These are phyloP conservation scores for Leucosporidium creatinivorum DNA, from an alignment of 768 basidiomycete genomes.

Conservation along the genomic window DNA sequence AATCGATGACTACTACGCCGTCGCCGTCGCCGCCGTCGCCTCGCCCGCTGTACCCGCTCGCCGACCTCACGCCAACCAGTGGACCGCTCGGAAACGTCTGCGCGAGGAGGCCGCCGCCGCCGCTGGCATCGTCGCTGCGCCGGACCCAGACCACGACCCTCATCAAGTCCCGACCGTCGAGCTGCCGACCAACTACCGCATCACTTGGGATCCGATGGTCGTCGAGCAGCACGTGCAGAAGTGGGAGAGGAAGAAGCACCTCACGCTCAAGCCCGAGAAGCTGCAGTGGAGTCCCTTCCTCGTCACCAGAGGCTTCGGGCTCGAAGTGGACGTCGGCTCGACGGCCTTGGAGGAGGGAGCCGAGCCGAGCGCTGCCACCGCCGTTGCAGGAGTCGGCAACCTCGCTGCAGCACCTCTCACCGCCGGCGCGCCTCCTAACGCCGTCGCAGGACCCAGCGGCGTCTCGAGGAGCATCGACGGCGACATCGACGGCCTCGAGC, in stretches of 20 bases:
- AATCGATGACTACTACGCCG: background rate
- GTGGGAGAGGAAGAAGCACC: slow-evolving; percentile 68
- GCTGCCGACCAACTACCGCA: slow-evolving; percentile 53
- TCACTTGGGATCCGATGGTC: slow-evolving; percentile 62
- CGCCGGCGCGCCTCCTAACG: too few species aligned
- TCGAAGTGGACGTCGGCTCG: slow-evolving; percentile 16
- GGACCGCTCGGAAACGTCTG: slow-evolving; percentile 9
- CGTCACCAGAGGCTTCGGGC: slow-evolving; percentile 40
- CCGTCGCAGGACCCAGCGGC: too few species aligned
- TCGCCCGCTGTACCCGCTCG: background rate
- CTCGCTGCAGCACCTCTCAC: too few species aligned
- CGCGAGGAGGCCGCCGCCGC: slow-evolving; percentile 38
- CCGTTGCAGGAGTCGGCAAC: background rate
- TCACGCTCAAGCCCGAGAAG: slow-evolving; percentile 64
- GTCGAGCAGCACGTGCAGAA: slow-evolving; percentile 59
- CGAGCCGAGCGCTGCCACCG: background rate
- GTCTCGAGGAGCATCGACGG: too few species aligned
- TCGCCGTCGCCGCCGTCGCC: background rate
- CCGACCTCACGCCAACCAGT: slow-evolving; percentile 14
- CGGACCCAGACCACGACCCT: slow-evolving; percentile 3
- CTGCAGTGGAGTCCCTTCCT: slow-evolving; percentile 94
- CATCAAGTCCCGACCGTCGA: slow-evolving; percentile 3
- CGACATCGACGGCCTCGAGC: too few species aligned
- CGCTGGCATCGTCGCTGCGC: slow-evolving; percentile 47
- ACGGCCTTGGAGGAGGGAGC: slow-evolving; percentile 16